Conservation (phyloP, 768 basidiomycete genomes). For the button mushroom (Agaricus bisporus) region DNA sequence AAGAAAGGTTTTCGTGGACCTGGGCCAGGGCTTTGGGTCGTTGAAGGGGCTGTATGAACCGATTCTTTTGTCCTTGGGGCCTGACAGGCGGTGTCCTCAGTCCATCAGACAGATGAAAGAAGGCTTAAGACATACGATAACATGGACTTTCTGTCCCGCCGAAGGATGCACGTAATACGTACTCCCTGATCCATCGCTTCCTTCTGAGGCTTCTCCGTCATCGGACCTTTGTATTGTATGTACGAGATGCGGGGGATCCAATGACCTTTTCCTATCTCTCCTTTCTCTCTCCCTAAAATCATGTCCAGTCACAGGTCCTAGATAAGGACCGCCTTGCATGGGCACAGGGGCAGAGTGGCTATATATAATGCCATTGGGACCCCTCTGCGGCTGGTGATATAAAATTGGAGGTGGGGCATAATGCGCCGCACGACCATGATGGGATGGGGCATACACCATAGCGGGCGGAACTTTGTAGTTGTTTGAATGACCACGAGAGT, state of each 20-base stretch:
- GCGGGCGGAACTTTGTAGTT: constrained; percentile 13
- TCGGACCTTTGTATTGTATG: constrained; percentile 8
- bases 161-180: constrained; percentile 73
- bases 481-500: constrained; percentile 4
- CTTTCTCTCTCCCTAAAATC: constrained; percentile 26
- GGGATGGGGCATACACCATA: constrained; percentile 52
- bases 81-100: constrained; percentile 21
- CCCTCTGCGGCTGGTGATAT: constrained; percentile 45
- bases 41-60: constrained; percentile 52
- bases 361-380: constrained; percentile 58
- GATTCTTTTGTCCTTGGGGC: constrained; percentile 41
- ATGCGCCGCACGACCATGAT: constrained; percentile 37
- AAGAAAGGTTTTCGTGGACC: constrained; percentile 46
- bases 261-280: constrained; percentile 14
- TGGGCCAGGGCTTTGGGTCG: constrained; percentile 50
- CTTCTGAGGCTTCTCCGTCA: constrained; percentile 18
- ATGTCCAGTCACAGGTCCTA: constrained; percentile 36
- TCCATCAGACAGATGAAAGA: constrained; percentile 13
- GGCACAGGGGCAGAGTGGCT: constrained; percentile 59
- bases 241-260: constrained; percentile 12
- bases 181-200: constrained; percentile 50
- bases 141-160: constrained; percentile 68
- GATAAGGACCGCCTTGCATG: constrained; percentile 23
- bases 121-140: constrained; percentile 49
- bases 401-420: constrained; percentile 59